Conservation (phyloP, 2,329 filamentous ascomycete genomes). For the Aspergillus sp. region DNA sequence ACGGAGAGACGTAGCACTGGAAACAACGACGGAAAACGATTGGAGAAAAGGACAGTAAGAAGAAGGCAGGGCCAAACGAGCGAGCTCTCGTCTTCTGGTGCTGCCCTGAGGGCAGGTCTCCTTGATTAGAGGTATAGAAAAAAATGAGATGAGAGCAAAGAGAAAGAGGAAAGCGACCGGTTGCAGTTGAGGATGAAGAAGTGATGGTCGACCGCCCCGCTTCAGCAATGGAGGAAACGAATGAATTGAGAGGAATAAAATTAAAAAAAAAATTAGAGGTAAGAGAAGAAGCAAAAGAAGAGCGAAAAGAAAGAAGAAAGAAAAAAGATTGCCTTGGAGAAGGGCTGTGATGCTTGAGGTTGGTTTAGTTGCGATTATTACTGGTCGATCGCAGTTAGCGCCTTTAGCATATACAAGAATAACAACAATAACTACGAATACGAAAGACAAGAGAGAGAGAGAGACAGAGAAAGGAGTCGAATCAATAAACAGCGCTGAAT, state of each 20-base stretch:
- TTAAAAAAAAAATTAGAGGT: neutral
- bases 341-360: no score
- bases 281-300: neutral
- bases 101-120: no score
- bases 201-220: constrained; percentile 12
- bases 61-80: no score
- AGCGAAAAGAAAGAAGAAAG: no score
- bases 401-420: constrained; percentile 1
- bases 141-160: constrained; percentile 1
- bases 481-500: neutral
- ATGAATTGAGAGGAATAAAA: neutral
- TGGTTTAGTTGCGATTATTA: neutral
- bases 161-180: constrained; percentile 22
- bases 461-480: constrained; percentile 5
- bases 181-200: constrained; percentile 26
- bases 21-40: neutral
- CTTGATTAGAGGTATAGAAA: constrained; percentile 1
- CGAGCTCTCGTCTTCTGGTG: no score
- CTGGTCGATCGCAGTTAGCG: constrained; percentile 1
- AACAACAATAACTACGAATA: constrained; percentile 3
- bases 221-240: constrained; percentile 1
- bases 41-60: neutral
- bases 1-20: neutral
- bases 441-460: constrained; percentile 1
- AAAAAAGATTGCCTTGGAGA: no score